Conservation (phyloP, 495 filamentous ascomycete species). For the Niebla homalea region DNA sequence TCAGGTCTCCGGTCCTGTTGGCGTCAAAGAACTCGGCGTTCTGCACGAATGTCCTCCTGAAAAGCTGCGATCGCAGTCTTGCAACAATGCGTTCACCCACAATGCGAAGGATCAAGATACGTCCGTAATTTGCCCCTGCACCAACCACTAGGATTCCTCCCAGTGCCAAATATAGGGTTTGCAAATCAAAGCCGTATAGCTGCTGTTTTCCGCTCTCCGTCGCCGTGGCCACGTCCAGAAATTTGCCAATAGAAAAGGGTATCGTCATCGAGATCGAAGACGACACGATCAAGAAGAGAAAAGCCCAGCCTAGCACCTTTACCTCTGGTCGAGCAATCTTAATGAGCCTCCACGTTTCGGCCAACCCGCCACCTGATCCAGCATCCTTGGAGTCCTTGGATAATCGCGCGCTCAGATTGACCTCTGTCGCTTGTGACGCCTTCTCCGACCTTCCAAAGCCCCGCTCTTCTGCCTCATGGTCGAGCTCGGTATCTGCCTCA, state of each 20-base stretch:
- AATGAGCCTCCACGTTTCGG: constrained; percentile 75
- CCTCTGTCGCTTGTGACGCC: constrained; percentile 72
- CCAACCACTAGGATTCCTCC: constrained; percentile 57
- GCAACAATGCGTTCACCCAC: constrained; percentile 91
- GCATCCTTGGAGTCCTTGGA: constrained; percentile 60
- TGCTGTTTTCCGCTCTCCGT: constrained; percentile 17
- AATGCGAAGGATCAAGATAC: constrained; percentile 87
- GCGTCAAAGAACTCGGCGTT: constrained; percentile 99
- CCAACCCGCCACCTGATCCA: constrained; percentile 49
- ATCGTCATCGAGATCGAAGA: constrained; percentile 88
- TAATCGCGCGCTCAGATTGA: constrained; percentile 78
- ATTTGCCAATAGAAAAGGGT: constrained; percentile 89
- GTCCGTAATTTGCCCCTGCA: constrained; percentile 80
- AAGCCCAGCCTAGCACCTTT: constrained; percentile 63
- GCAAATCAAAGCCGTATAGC: constrained; percentile 60
- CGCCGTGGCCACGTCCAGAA: constrained; percentile 69
- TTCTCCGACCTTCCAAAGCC: constrained; percentile 60
- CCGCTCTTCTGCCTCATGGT: constrained; percentile 37
- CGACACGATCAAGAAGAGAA: constrained; percentile 72
- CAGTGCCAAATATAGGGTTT: constrained; percentile 67
- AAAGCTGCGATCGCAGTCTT: constrained; percentile 75
- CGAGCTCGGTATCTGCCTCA: constrained; percentile 21
- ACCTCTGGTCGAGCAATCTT: constrained; percentile 79
- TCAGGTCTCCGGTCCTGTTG: constrained; percentile 89
- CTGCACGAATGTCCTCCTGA: constrained; percentile 78